Percentiles rank a stretch among this genome's conserved stretches.
Conservation (phyloP, 305 asterid species). For the Striga hermonthica region DNA sequence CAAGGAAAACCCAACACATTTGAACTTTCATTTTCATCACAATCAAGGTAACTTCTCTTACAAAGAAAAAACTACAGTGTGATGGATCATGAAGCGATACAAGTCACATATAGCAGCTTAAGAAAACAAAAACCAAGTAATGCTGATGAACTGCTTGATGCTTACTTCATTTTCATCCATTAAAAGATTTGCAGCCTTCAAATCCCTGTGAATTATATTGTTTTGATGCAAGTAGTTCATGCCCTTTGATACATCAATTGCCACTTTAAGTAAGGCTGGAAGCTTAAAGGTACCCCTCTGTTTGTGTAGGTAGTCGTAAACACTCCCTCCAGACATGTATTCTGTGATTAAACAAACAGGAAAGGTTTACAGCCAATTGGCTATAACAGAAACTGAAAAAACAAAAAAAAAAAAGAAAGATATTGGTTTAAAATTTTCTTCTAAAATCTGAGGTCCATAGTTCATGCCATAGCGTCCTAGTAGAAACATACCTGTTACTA, state of each 20-base stretch:
- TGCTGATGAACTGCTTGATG: slow-evolving; percentile 11
- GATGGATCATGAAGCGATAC: slow-evolving; percentile 13
- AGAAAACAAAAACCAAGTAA: slow-evolving; percentile 5
- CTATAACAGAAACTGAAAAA: slow-evolving; percentile 12
- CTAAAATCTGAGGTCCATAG: not conserved
- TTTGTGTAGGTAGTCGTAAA: slow-evolving; percentile 89
- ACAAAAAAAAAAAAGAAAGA: no score
- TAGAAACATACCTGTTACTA: slow-evolving; percentile 65
- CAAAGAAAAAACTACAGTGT: slow-evolving; percentile 15
- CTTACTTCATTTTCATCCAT: slow-evolving; percentile 92
- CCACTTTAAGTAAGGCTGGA: slow-evolving; percentile 82
- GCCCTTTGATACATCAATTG: slow-evolving; percentile 88
- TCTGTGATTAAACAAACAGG: slow-evolving; percentile 48
- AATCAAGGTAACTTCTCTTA: not conserved
- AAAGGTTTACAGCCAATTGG: slow-evolving; percentile 20
- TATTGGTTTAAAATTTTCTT: not conserved
- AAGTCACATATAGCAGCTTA: not conserved
- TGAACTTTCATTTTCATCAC: not conserved
- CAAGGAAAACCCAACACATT: not conserved
- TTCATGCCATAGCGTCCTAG: slow-evolving; percentile 22
- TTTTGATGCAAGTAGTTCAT: slow-evolving; percentile 97
- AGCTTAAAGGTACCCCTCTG: slow-evolving; percentile 88
- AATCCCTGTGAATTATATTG: slow-evolving; percentile 87
- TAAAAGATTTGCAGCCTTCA: slow-evolving; percentile 94
- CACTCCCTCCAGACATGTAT: slow-evolving; percentile 95